Conservation (phyloP, 768 basidiomycete species). For the Tulasnella sp. region DNA sequence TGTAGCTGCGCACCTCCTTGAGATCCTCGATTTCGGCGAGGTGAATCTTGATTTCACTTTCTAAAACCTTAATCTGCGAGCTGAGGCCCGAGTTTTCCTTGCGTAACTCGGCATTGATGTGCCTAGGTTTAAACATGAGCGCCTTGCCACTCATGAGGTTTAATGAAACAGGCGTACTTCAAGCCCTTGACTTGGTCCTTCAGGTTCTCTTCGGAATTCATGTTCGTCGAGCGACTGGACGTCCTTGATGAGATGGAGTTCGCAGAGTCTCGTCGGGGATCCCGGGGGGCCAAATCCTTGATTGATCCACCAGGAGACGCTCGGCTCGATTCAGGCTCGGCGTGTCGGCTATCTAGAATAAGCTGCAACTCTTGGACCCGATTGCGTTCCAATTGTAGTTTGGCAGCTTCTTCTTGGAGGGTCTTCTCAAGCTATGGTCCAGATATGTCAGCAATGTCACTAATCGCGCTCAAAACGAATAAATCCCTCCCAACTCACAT, state of each 20-base stretch:
- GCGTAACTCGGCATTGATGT: conserved; percentile 84
- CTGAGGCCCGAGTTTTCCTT: conserved; percentile 64
- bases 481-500: not conserved
- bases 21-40: conserved; percentile 65
- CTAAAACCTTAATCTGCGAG: conserved; percentile 66
- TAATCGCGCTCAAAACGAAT: not conserved
- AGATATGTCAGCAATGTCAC: not conserved
- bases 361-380: conserved; percentile 20
- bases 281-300: conserved; percentile 12
- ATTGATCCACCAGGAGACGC: not conserved
- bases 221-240: conserved; percentile 16
- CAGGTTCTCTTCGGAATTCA: conserved; percentile 40
- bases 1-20: conserved; percentile 52
- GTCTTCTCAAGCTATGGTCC: conserved; percentile 19
- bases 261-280: conserved; percentile 26
- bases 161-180: conserved; percentile 51
- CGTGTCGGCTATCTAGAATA: conserved; percentile 4
- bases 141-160: conserved; percentile 22
- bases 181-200: conserved; percentile 75
- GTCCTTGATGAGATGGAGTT: conserved; percentile 22
- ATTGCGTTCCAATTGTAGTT: conserved; percentile 7
- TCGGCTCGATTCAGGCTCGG: not conserved
- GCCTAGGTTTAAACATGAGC: conserved; percentile 43
- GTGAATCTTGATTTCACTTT: conserved; percentile 71
- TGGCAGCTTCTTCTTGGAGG: conserved; percentile 11